Evolutionary conservation across 495 filamentous ascomycete species (phyloP).

Genomic region (Pseudomonodictys pantanalensis): DNA sequence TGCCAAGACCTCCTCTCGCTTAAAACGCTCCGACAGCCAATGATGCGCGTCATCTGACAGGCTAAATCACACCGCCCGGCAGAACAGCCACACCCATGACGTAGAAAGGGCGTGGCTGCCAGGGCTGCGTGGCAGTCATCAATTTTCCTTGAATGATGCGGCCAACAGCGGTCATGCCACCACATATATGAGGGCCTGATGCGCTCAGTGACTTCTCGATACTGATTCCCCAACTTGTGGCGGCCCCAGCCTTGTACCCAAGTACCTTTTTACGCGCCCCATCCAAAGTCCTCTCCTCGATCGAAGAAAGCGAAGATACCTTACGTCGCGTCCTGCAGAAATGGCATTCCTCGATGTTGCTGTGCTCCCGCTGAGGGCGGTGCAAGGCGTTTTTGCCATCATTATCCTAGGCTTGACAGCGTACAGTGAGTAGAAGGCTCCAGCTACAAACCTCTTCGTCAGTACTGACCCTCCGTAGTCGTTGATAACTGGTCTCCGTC

Average conservation of each 20-base stretch:
- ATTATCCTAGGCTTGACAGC: conserved; percentile 73
- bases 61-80: background rate
- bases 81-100: conserved; percentile 1
- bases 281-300: no score
- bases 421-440: conserved; percentile 52
- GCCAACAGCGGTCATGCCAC: no score
- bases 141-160: no score
- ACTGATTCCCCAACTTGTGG: no score
- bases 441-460: background rate
- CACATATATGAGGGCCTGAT: no score
- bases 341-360: conserved; percentile 4
- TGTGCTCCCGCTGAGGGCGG: conserved; percentile 53
- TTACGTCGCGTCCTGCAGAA: background rate
- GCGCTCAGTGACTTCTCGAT: no score
- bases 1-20: background rate
- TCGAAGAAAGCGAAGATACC: no score
- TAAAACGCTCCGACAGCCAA: background rate
- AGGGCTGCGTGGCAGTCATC: background rate
- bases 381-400: conserved; percentile 64
- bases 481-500: conserved; percentile 41
- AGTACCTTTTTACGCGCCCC: no score
- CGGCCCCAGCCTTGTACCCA: no score
- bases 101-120: conserved; percentile 3
- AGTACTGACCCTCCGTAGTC: background rate
- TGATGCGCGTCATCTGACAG: background rate